Conservation (phyloP, 148 eudicot species). For the Simmondsia chinensis region DNA sequence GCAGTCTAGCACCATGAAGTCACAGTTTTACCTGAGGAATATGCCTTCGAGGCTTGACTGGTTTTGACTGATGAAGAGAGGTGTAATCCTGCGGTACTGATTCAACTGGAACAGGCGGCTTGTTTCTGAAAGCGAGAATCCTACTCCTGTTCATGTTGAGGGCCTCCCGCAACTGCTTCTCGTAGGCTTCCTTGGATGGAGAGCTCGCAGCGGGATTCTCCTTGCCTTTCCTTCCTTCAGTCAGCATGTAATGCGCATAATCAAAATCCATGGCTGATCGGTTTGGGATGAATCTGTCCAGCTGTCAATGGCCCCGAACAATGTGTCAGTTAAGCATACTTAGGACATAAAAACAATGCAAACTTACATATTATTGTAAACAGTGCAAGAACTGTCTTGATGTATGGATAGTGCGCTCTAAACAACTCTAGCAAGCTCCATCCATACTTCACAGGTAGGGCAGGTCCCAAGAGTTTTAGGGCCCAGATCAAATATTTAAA, state of each 20-base stretch:
- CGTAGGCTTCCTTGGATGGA: constrained; percentile 80
- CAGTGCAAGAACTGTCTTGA: too few relatives aligned
- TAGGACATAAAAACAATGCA: too few relatives aligned
- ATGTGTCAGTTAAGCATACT: background rate
- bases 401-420: too few relatives aligned
- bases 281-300: constrained; percentile 95
- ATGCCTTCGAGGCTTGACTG: constrained; percentile 56
- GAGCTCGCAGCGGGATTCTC: constrained; percentile 63
- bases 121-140: constrained; percentile 91
- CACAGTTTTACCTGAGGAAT: constrained; percentile 66
- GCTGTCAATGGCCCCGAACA: constrained; percentile 20
- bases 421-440: too few relatives aligned
- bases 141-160: constrained; percentile 85
- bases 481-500: too few relatives aligned
- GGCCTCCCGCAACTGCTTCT: constrained; percentile 69
- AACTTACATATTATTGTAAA: too few relatives aligned
- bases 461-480: too few relatives aligned
- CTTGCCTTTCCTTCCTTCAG: constrained; percentile 72
- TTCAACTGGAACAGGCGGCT: constrained; percentile 68
- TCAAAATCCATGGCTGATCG: constrained; percentile 92
- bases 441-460: too few relatives aligned
- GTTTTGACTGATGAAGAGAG: constrained; percentile 47
- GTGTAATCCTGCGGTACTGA: constrained; percentile 42
- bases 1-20: too few relatives aligned
- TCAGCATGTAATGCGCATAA: constrained; percentile 81